Conservation (phyloP, 768 basidiomycete genomes). For the Pulveroboletus sp. region DNA sequence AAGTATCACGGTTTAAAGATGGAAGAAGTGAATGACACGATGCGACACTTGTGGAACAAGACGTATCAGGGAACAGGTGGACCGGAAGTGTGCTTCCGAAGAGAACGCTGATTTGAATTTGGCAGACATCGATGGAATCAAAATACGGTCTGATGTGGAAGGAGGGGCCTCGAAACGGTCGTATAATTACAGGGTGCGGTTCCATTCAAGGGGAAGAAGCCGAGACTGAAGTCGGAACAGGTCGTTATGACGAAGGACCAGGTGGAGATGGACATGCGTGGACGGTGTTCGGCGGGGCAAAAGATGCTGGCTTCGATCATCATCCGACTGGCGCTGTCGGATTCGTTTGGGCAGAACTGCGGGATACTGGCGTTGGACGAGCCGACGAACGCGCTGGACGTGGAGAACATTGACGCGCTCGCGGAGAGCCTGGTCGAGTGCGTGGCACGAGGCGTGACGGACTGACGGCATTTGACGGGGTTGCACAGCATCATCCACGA, state of each 20-base stretch:
- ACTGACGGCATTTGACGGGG: too few relatives aligned
- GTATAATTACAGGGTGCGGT: slow-evolving; percentile 90
- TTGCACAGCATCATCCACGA: slow-evolving; percentile 85
- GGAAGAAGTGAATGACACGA: slow-evolving; percentile 99
- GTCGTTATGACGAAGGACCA: slow-evolving; percentile 99
- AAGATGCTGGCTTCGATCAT: slow-evolving; percentile 99
- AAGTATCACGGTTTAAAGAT: slow-evolving; percentile 96
- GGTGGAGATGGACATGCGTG: slow-evolving; percentile 99
- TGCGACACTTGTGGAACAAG: slow-evolving; percentile 97
- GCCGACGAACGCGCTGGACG: slow-evolving; percentile 95
- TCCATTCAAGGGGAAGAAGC: slow-evolving; percentile 5
- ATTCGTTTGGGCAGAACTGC: slow-evolving; percentile 96
- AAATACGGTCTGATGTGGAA: slow-evolving; percentile 90
- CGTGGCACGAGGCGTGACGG: too few relatives aligned
- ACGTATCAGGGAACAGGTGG: slow-evolving; percentile 97
- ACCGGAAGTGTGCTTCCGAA: slow-evolving; percentile 15
- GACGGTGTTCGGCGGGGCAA: slow-evolving; percentile 96
- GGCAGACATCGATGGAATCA: slow-evolving; percentile 94
- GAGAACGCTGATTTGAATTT: slow-evolving; percentile 9
- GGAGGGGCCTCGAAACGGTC: slow-evolving; percentile 86
- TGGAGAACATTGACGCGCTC: slow-evolving; percentile 92
- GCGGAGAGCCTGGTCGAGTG: slow-evolving; percentile 90
- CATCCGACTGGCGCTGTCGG: slow-evolving; percentile 93
- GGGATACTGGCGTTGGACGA: slow-evolving; percentile 97
- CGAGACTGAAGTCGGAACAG: slow-evolving; percentile 47